These are phyloP conservation scores for Rhodotorula sp. DNA, from an alignment of 1,284 basidiomycete genomes.

Conservation along the genomic window DNA sequence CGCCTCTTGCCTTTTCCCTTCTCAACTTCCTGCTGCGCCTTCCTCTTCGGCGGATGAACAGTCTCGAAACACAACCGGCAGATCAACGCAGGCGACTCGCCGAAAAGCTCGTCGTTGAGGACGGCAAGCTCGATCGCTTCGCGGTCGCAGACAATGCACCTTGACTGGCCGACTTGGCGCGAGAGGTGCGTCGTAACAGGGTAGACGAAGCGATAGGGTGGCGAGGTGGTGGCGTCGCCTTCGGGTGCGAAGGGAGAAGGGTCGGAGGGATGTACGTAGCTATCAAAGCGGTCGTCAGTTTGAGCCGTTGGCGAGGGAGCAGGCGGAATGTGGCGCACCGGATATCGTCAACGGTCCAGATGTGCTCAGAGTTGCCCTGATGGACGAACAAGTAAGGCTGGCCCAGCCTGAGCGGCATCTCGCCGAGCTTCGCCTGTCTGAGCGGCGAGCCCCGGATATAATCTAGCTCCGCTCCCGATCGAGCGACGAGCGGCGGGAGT, in stretches of 20 bases:
- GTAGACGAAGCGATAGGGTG: slow-evolving; percentile 16
- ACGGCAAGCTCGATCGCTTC: slow-evolving; percentile 32
- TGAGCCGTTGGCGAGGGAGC: neutral
- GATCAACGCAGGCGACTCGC: slow-evolving; percentile 30
- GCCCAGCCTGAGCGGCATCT: slow-evolving; percentile 27
- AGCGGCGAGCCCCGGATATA: slow-evolving; percentile 5
- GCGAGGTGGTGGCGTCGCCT: neutral
- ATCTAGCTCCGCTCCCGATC: neutral
- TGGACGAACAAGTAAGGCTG: slow-evolving; percentile 78
- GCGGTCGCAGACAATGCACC: slow-evolving; percentile 39
- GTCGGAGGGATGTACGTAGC: slow-evolving; percentile 14
- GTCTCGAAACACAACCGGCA: slow-evolving; percentile 37
- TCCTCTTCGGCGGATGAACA: slow-evolving; percentile 24
- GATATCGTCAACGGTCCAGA: slow-evolving; percentile 67
- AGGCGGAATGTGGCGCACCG: slow-evolving; percentile 54
- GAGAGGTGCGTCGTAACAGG: slow-evolving; percentile 41
- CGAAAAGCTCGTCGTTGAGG: slow-evolving; percentile 38
- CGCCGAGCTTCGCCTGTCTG: slow-evolving; percentile 17
- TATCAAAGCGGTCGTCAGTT: neutral
- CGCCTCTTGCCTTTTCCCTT: slow-evolving; percentile 1
- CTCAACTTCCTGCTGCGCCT: neutral
- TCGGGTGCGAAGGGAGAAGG: neutral
- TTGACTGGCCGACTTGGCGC: slow-evolving; percentile 16
- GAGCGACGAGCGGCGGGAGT: neutral
- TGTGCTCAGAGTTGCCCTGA: slow-evolving; percentile 75